Base-by-base conservation (phyloP, 129 eudicot species). In the Centrapalus pauciflorus region DNA sequence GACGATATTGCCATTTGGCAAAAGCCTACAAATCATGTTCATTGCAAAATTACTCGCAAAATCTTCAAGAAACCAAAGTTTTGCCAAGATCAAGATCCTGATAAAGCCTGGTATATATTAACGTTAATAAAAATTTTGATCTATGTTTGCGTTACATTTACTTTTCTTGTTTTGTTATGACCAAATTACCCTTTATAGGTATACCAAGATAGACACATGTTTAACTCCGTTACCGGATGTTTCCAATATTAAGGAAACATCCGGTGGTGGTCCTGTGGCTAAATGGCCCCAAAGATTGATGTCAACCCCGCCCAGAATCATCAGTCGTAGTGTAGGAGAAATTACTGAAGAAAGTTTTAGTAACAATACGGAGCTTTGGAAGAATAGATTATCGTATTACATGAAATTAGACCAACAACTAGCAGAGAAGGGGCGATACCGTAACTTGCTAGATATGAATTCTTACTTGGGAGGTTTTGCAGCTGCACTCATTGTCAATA, bases 401-500 rank as follows among this genome's bases (percentile, higher is more conserved):
- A 88, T 80, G 84, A 50, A 70, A 2, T 34, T 85, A 21, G 94
- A 86, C 64, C 50, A 48, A 57, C 96, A 93, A 80, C 61, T 93
- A 5, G 90, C 87, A 1, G 89, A 93, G 59, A 33, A 16, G 35
- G 96, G 96, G 1, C 73, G 98, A 71, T 93, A 93, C 57, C 81
- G 96, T 12, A 93, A 93, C 70, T 48, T 93, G 54, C 90, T 93
- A 27, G 98, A 93, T 64, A 88, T 93, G 98, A 93, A 93, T 63
- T 83, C 98, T 52, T 66, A 84, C 55, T 76, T 88, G 69, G 98
- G 98, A 69, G 98, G 98, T 13, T 93, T 93, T 71, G 92, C 98
- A 19, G 92, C 98, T 54, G 88, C 96, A 6, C 84, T 88, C 3
- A 81, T 72, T 28, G 64, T 80, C 30, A 63, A 84, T 61, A 74